Evolutionary conservation across 257 asterid genomes (phyloP), one percentile per base, ranked within the genome.

Genomic region (Thymus quinquecostatus): DNA sequence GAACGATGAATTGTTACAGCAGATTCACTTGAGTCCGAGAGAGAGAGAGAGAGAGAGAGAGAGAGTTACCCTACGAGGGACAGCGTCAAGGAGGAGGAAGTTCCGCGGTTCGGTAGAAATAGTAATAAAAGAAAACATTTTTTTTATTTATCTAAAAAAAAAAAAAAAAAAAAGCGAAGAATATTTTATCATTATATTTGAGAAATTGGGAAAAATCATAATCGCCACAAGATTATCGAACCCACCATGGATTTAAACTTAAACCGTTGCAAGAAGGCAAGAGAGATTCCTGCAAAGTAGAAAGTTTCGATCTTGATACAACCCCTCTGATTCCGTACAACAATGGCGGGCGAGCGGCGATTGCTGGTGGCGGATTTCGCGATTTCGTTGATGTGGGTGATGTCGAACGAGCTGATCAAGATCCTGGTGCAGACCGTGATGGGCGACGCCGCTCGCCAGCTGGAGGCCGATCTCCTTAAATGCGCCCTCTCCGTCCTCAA

Each of bases 331-430:
- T 62, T 41, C 6, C n/a, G 66, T 38, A 10, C 2, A 34, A 34
- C 49, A 21, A 80, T 78, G 88, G 73, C 83, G 64, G 80, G 74
- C 53, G 74, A 67, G 56, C 43, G 77, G 75, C 80, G 82, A 66
- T 60, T 89, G 69, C 63, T 92, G 66, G 78, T 68, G n/a, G 86
- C 89, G 30, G 98, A 92, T 84, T 86, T 92, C 80, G 41, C 56
- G 8, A 73, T 90, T 81, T 90, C 97, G 5, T 83, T 92, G 66
- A 84, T 84, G 97, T 92, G 96, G 95, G 96, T 86, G 0, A 88
- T 92, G 90, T 90, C 98, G 5, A 74, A 88, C 77, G 95, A 83
- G 63, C 78, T 88, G 54, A 71, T 88, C 74, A 90, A 84, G 87
- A 78, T 92, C 40, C 75, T 86, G 32, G 92, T 92, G 38, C 80